Conservation (phyloP, 805 yeast species). For the Lachancea sp. region DNA sequence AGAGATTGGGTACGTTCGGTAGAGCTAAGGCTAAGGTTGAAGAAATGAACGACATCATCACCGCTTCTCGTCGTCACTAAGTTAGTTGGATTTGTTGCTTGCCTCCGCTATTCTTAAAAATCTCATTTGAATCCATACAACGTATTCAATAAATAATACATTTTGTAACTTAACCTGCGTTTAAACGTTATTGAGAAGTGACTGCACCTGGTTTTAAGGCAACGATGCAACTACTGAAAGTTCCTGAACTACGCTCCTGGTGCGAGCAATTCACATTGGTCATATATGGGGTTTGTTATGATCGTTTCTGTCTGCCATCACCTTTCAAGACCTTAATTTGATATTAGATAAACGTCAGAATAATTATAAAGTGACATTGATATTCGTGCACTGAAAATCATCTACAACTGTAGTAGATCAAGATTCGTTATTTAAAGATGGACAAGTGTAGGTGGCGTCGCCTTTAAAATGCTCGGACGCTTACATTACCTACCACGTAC, state of each 20-base stretch:
- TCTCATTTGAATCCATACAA: constrained; percentile 6
- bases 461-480: not conserved
- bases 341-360: not conserved
- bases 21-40: constrained; percentile 99
- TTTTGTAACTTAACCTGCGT: constrained; percentile 12
- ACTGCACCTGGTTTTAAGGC: too few species aligned
- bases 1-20: constrained; percentile 99
- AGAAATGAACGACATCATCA: constrained; percentile 93
- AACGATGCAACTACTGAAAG: too few species aligned
- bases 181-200: constrained; percentile 1
- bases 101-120: not conserved
- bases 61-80: constrained; percentile 94
- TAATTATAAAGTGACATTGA: not conserved
- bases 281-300: too few species aligned
- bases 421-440: not conserved
- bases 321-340: too few species aligned
- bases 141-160: constrained; percentile 11
- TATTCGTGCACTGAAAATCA: too few species aligned
- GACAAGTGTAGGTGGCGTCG: too few species aligned
- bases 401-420: not conserved
- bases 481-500: not conserved
- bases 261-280: too few species aligned
- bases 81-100: constrained; percentile 8
- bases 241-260: too few species aligned
- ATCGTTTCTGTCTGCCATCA: too few species aligned